These are phyloP conservation scores for Mycena leptocephala DNA, from an alignment of 768 basidiomycete genomes.

Conservation along the genomic window DNA sequence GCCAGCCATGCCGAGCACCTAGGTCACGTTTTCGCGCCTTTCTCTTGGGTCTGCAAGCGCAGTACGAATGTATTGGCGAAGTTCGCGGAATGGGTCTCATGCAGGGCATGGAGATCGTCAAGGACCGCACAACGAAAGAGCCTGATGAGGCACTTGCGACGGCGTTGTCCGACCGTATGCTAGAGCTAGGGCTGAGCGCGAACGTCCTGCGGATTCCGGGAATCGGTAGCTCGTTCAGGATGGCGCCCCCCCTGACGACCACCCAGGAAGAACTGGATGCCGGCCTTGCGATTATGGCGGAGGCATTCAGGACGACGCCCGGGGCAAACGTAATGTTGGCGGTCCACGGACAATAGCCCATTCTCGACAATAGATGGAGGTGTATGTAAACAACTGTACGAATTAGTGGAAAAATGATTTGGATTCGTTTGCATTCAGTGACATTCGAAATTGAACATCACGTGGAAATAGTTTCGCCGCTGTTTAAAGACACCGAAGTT, in stretches of 20 bases:
- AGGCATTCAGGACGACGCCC: constrained; percentile 33
- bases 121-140: constrained; percentile 36
- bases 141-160: constrained; percentile 36
- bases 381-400: neutral
- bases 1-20: constrained; percentile 32
- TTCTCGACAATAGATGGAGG: neutral
- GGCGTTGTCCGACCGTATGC: constrained; percentile 34
- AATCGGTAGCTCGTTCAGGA: constrained; percentile 39
- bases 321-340: constrained; percentile 30
- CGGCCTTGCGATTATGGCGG: constrained; percentile 37
- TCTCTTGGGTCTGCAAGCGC: constrained; percentile 34
- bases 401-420: neutral
- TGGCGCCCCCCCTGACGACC: constrained; percentile 38
- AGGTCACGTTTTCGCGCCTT: constrained; percentile 37
- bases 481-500: too few relatives aligned
- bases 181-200: constrained; percentile 40
- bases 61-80: constrained; percentile 41
- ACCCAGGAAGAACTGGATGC: constrained; percentile 37
- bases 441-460: neutral
- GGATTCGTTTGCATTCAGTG: neutral
- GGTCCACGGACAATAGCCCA: constrained; percentile 4
- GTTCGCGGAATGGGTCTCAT: constrained; percentile 39
- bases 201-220: constrained; percentile 40
- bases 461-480: too few relatives aligned
- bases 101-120: constrained; percentile 40